phyloP scores from a whole-genome alignment of 495 filamentous ascomycete species.

The Bathelium albidoporum region DNA sequence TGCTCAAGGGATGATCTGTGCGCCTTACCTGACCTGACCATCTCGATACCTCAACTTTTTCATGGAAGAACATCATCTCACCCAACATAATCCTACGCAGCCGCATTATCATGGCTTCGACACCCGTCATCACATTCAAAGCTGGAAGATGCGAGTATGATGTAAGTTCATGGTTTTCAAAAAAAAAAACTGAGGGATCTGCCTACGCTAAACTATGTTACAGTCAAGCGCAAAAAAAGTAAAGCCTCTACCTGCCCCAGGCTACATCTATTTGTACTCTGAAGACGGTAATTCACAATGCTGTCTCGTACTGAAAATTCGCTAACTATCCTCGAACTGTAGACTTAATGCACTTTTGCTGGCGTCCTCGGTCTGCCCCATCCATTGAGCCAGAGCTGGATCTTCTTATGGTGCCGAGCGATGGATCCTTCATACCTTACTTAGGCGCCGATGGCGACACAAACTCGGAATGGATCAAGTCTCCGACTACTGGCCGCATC shows the following conservation, averaged over 20 bases:
- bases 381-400: constrained; percentile 65
- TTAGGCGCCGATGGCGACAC: constrained; percentile 31
- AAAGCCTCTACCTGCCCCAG: constrained; percentile 56
- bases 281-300: constrained; percentile 60
- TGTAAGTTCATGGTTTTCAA: constrained; percentile 49
- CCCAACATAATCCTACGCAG: background rate
- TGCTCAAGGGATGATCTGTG: too few species aligned
- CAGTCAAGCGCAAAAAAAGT: constrained; percentile 49
- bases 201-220: background rate
- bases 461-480: constrained; percentile 41
- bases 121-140: constrained; percentile 91
- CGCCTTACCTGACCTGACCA: background rate
- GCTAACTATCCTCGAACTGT: constrained; percentile 8
- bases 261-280: constrained; percentile 86
- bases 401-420: constrained; percentile 80
- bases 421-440: constrained; percentile 78
- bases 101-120: constrained; percentile 54
- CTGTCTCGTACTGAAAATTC: background rate
- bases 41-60: background rate
- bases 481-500: constrained; percentile 75
- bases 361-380: constrained; percentile 59
- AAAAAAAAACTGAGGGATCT: constrained; percentile 6
- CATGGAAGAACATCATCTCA: background rate
- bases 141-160: constrained; percentile 82
- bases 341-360: constrained; percentile 94